Evolutionary conservation across 1,284 basidiomycete genomes (phyloP).

Genomic region (Marasmius fiardii): DNA sequence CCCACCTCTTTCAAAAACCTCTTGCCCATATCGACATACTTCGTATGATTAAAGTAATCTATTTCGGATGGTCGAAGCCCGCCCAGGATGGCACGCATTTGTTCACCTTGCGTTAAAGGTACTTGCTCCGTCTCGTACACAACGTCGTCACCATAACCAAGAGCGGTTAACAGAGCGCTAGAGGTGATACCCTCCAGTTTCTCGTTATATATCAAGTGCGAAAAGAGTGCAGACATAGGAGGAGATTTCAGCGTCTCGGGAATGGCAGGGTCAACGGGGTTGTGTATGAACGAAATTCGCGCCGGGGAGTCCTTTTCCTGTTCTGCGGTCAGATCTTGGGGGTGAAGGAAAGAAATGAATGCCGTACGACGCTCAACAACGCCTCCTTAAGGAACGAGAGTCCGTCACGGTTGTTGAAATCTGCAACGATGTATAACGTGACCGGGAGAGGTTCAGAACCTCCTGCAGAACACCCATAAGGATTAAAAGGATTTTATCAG

Average conservation of each 20-base stretch:
- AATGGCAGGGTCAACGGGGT: conserved; percentile 34
- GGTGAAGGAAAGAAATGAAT: neutral
- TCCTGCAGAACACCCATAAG: conserved; percentile 26
- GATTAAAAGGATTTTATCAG: neutral
- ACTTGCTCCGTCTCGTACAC: conserved; percentile 25
- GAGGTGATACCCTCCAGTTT: conserved; percentile 37
- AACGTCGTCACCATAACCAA: conserved; percentile 28
- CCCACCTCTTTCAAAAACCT: conserved; percentile 50
- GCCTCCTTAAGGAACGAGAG: conserved; percentile 56
- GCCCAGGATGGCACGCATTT: conserved; percentile 31
- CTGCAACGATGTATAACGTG: conserved; percentile 73
- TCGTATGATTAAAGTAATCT: conserved; percentile 30
- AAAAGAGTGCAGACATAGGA: conserved; percentile 38
- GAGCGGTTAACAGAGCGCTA: conserved; percentile 31
- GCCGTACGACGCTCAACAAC: conserved; percentile 60
- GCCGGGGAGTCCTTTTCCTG: conserved; percentile 42
- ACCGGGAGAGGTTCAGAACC: conserved; percentile 33
- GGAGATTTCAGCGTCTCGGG: conserved; percentile 16
- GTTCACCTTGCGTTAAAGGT: conserved; percentile 31
- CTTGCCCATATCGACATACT: conserved; percentile 40
- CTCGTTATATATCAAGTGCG: conserved; percentile 40
- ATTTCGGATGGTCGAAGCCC: conserved; percentile 31
- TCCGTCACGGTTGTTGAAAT: conserved; percentile 70
- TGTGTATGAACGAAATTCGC: conserved; percentile 66
- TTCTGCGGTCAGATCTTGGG: neutral